phyloP scores from a whole-genome alignment of 176 grass and related monocot species.

The Raddia distichophylla region DNA sequence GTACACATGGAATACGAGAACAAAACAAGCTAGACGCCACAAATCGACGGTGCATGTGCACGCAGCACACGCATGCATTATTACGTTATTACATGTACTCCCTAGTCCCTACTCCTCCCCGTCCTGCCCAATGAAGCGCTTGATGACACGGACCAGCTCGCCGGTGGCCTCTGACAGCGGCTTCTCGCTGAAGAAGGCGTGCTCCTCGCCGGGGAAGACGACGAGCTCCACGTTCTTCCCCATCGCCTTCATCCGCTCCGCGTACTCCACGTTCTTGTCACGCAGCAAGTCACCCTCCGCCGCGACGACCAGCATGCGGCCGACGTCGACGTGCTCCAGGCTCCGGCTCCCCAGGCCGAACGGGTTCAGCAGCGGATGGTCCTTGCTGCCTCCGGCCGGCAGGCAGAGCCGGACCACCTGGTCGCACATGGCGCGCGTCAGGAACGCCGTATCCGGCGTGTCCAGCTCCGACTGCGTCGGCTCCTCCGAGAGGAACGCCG shows the following conservation, averaged over 20 bases:
- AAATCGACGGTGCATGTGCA: too few species aligned
- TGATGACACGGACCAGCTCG: constrained; percentile 47
- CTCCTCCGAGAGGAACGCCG: constrained; percentile 29
- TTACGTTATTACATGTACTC: too few species aligned
- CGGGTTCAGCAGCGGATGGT: constrained; percentile 37
- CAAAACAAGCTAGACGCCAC: too few species aligned
- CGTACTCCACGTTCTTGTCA: constrained; percentile 45
- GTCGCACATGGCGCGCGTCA: constrained; percentile 20
- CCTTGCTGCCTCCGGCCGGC: constrained; percentile 25
- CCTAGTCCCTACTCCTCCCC: not conserved
- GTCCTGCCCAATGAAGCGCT: constrained; percentile 30
- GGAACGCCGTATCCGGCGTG: constrained; percentile 26
- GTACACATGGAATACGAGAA: too few species aligned
- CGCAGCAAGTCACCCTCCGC: constrained; percentile 40
- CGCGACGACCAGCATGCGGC: constrained; percentile 34
- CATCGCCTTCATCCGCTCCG: constrained; percentile 27
- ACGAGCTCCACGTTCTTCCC: constrained; percentile 41
- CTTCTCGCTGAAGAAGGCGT: constrained; percentile 34
- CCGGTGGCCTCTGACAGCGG: constrained; percentile 46
- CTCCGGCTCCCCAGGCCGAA: constrained; percentile 23
- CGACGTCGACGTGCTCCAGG: constrained; percentile 18
- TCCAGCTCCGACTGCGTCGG: constrained; percentile 46
- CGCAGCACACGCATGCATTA: too few species aligned
- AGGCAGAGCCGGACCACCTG: constrained; percentile 31
- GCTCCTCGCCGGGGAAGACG: constrained; percentile 36